These are phyloP conservation scores for Phoma sp. DNA, from an alignment of 2,329 filamentous ascomycete species.

Conservation along the genomic window DNA sequence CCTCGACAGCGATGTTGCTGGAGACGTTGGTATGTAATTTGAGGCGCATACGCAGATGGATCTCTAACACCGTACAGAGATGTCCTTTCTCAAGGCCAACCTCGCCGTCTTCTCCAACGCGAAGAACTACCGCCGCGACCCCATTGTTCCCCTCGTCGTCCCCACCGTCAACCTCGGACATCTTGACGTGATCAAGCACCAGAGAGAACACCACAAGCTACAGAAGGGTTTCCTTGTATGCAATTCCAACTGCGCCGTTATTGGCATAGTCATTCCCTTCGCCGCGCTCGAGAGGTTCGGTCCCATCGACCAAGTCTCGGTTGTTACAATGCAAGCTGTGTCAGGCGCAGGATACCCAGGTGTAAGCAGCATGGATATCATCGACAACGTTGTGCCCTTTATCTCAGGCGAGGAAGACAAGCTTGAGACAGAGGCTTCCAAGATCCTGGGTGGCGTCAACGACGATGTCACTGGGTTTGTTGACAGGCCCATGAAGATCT, in stretches of 20 bases:
- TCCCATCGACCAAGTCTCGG: constrained; percentile 74
- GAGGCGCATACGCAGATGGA: no score
- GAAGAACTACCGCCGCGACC: constrained; percentile 93
- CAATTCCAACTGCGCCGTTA: constrained; percentile 98
- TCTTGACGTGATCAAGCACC: constrained; percentile 86
- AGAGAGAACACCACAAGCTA: constrained; percentile 74
- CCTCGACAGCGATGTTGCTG: constrained; percentile 89
- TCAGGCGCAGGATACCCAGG: constrained; percentile 91
- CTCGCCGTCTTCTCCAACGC: constrained; percentile 96
- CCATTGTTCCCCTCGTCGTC: constrained; percentile 88
- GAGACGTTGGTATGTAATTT: constrained; percentile 74
- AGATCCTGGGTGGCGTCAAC: constrained; percentile 85
- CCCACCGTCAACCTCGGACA: constrained; percentile 93
- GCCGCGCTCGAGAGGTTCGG: constrained; percentile 87
- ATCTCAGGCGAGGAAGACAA: constrained; percentile 96
- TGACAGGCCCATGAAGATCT: constrained; percentile 79
- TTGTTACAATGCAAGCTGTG: constrained; percentile 94
- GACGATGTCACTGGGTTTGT: constrained; percentile 73
- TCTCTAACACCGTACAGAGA: constrained; percentile 58
- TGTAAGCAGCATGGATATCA: constrained; percentile 89
- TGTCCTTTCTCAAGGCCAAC: constrained; percentile 86
- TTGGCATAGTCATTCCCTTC: constrained; percentile 93
- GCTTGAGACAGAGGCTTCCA: constrained; percentile 90
- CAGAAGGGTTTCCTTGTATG: constrained; percentile 91
- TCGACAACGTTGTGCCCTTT: constrained; percentile 95